Evolutionary conservation across 2,329 filamentous ascomycete species (phyloP).

Genomic region (Pyrenophora graminea): DNA sequence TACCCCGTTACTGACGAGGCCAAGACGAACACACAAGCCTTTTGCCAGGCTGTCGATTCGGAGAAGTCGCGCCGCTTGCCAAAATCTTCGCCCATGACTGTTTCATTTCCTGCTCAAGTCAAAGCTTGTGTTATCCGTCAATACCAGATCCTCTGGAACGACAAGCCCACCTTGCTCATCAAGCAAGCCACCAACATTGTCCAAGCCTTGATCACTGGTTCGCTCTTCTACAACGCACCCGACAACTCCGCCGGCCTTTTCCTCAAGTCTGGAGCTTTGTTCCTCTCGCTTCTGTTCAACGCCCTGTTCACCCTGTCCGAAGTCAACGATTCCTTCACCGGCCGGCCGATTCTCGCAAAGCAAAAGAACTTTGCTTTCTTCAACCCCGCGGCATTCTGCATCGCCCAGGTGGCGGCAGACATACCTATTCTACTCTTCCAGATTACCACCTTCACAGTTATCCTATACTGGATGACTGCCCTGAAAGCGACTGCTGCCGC

Average conservation of each 20-base stretch:
- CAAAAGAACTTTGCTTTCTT: conserved; percentile 85
- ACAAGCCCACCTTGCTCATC: conserved; percentile 66
- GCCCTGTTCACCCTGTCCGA: conserved; percentile 67
- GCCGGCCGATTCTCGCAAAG: conserved; percentile 82
- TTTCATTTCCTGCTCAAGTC: conserved; percentile 51
- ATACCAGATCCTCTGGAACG: conserved; percentile 68
- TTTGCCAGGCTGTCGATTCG: conserved; percentile 56
- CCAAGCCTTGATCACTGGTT: conserved; percentile 67
- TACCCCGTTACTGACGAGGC: conserved; percentile 59
- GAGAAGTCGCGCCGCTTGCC: conserved; percentile 62
- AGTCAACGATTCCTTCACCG: conserved; percentile 61
- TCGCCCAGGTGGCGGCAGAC: conserved; percentile 69
- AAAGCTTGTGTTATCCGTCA: conserved; percentile 62
- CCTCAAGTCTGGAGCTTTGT: conserved; percentile 65
- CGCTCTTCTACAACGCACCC: conserved; percentile 69
- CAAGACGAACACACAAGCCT: conserved; percentile 50
- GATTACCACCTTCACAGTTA: conserved; percentile 61
- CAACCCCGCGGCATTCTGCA: conserved; percentile 76
- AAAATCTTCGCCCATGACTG: conserved; percentile 59
- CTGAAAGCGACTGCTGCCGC: conserved; percentile 70
- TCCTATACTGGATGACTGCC: conserved; percentile 83
- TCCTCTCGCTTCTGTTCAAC: conserved; percentile 67
- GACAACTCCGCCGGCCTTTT: conserved; percentile 64
- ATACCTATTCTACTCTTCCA: conserved; percentile 63
- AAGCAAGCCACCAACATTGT: conserved; percentile 63